Evolutionary conservation across 1,284 basidiomycete genomes (phyloP), one percentile per base, ranked within the genome.

Genomic region (Somion occarium): DNA sequence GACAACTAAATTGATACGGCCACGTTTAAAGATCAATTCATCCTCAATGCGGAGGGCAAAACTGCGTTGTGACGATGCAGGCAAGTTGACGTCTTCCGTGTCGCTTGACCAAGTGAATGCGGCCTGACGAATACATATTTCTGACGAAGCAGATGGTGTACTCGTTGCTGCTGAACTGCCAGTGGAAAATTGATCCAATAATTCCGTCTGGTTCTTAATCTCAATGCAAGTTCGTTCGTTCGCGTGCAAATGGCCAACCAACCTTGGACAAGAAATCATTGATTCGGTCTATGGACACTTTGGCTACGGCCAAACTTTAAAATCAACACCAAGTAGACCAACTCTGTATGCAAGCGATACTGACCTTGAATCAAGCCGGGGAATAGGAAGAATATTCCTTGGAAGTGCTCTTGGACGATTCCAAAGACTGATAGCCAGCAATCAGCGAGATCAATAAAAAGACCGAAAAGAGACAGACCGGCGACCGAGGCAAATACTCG

Each of bases 1-100:
- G 26, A 84, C 72, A 51, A 88, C 74, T 30, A 88, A 64, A 60
- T 85, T 86, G 57, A 88, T 65, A 56, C 73, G 69, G 7, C 79
- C 78, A 37, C 72, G 73, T 53, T 76, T 73, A 68, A 88, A 88
- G 3, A 71, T 61, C 13, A 87, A 61, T 54, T 85, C 79, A 18
- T 67, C 71, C 1, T 78, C 73, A 19, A 84, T 68, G 0, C 61
- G 62, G 9, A 85, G 70, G 5, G 63, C 66, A 67, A 83, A 84
- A 49, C 70, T 71, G 18, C 71, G 63, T 5, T 57, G 56, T 1
- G 55, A 61, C 1, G 47, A 49, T 1, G 39, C 41, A 15, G 59
- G 59, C 0, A 67, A 68, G 12, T 49, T 23, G 2, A 59, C 48
- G 4, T 59, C 63, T 20, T 64, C 56, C n/a, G 48, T 49, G 13